Evolutionary conservation across 768 basidiomycete genomes (phyloP).

Genomic region (Russula compacta): DNA sequence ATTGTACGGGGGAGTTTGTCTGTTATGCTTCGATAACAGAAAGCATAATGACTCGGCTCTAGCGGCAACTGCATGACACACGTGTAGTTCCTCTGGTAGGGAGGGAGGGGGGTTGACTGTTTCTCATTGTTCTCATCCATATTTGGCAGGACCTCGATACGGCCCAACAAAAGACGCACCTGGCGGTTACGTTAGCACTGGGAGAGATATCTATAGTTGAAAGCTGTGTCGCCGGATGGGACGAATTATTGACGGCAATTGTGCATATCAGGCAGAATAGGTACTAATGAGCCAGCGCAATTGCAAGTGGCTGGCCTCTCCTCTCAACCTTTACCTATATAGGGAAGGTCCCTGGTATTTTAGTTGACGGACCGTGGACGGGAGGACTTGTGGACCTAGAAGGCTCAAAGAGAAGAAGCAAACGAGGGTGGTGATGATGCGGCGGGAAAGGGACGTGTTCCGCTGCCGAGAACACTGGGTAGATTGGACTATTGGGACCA

Average conservation of each 20-base stretch:
- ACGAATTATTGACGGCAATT: slow-evolving; percentile 4
- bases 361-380: slow-evolving; percentile 3
- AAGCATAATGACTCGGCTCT: background rate
- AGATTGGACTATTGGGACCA: background rate
- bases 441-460: slow-evolving; percentile 3
- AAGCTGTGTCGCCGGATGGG: slow-evolving; percentile 16
- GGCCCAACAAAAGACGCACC: slow-evolving; percentile 5
- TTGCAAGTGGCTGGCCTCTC: background rate
- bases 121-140: slow-evolving; percentile 16
- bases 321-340: background rate
- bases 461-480: slow-evolving; percentile 4
- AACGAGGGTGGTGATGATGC: slow-evolving; percentile 10
- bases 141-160: slow-evolving; percentile 15
- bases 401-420: slow-evolving; percentile 5
- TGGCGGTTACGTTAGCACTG: slow-evolving; percentile 16
- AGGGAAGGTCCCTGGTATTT: slow-evolving; percentile 2
- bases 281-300: background rate
- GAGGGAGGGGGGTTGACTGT: background rate
- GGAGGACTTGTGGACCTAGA: slow-evolving; percentile 6
- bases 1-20: background rate
- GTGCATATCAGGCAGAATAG: background rate
- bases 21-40: slow-evolving; percentile 2
- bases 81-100: background rate
- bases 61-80: slow-evolving; percentile 1
- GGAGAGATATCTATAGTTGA: slow-evolving; percentile 18